Conservation (phyloP, 169 alveolate genomes). For the Miamiensis avidus region DNA sequence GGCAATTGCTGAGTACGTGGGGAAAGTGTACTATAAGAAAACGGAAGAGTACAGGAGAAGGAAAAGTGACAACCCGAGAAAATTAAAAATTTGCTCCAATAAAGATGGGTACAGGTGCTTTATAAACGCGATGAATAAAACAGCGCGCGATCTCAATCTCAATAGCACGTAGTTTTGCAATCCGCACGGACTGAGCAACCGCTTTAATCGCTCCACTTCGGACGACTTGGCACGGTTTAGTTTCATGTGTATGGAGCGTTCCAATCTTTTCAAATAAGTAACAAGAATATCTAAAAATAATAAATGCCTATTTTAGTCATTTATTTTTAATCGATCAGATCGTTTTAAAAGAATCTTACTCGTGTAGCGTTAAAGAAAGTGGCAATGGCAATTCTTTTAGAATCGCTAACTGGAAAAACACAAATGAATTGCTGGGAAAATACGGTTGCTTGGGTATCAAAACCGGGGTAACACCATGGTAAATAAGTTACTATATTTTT, state of each 20-base stretch:
- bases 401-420: conserved; percentile 12
- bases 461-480: conserved; percentile 13
- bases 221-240: conserved; percentile 34
- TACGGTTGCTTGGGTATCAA: conserved; percentile 6
- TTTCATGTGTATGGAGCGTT: neutral
- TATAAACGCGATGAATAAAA: conserved; percentile 43
- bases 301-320: neutral
- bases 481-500: too few species aligned
- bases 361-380: neutral
- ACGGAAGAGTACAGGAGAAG: conserved; percentile 8
- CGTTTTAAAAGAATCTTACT: neutral
- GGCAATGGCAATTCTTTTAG: too few species aligned
- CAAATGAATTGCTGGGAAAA: conserved; percentile 3
- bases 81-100: neutral
- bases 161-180: conserved; percentile 44
- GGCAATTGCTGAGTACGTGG: conserved; percentile 54
- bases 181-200: conserved; percentile 47
- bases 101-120: conserved; percentile 19
- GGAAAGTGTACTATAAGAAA: conserved; percentile 9
- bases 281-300: too few species aligned
- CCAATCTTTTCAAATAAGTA: neutral
- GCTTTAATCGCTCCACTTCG: conserved; percentile 32
- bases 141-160: conserved; percentile 38
- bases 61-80: neutral
- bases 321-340: neutral